Conservation (phyloP, 164 flowering plant species). For the Malania oleifera region DNA sequence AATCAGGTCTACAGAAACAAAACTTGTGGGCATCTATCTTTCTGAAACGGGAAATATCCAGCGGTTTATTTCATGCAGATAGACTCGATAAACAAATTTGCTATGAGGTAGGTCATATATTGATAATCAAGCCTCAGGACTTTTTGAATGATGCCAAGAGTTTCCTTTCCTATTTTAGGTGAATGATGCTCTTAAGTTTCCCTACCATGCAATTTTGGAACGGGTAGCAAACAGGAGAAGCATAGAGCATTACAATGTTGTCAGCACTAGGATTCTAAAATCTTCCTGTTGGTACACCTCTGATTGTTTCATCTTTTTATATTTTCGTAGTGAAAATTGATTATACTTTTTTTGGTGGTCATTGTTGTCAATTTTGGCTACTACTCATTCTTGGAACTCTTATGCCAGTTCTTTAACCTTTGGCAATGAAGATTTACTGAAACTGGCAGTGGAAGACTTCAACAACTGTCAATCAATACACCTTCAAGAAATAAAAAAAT, state of each 20-base stretch:
- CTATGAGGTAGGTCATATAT: constrained; percentile 36
- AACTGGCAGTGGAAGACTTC: constrained; percentile 55
- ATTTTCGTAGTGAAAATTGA: background rate
- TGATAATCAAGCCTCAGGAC: background rate
- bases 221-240: constrained; percentile 46
- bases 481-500: constrained; percentile 42
- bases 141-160: background rate
- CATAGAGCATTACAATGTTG: constrained; percentile 34
- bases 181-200: constrained; percentile 39
- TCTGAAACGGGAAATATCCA: constrained; percentile 24
- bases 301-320: background rate
- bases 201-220: constrained; percentile 37
- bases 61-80: constrained; percentile 16
- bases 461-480: constrained; percentile 44
- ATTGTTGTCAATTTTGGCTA: background rate
- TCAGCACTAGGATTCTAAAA: constrained; percentile 31
- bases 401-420: constrained; percentile 36
- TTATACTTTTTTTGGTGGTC: background rate
- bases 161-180: constrained; percentile 37
- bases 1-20: constrained; percentile 31
- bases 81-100: constrained; percentile 12
- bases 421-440: constrained; percentile 29
- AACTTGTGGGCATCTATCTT: constrained; percentile 27
- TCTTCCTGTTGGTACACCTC: constrained; percentile 37
- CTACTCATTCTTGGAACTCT: background rate